Evolutionary conservation across 495 filamentous ascomycete species (phyloP).

Genomic region (Talaromyces wortmannii): DNA sequence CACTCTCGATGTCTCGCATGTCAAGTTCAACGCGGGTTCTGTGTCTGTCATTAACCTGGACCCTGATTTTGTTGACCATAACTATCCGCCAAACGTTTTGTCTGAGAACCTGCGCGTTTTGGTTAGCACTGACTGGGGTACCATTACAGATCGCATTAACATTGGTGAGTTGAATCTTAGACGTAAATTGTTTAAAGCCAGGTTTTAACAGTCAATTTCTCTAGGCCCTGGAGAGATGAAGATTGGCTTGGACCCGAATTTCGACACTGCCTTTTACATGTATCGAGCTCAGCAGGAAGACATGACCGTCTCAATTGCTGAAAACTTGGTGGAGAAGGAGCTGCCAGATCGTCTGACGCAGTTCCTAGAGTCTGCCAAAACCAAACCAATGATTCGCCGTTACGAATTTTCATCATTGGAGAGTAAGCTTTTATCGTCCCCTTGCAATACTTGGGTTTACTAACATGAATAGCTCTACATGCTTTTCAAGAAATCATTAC

Average conservation of each 20-base stretch:
- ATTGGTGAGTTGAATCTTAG: slow-evolving; percentile 34
- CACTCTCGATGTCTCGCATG: slow-evolving; percentile 20
- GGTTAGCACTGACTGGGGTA: slow-evolving; percentile 58
- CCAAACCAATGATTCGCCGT: slow-evolving; percentile 32
- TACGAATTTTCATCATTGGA: slow-evolving; percentile 34
- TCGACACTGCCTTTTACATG: slow-evolving; percentile 53
- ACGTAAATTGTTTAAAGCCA: background rate
- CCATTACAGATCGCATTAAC: slow-evolving; percentile 67
- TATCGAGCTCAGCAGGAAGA: slow-evolving; percentile 60
- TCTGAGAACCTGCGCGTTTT: slow-evolving; percentile 66
- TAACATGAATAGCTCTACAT: slow-evolving; percentile 56
- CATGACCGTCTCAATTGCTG: slow-evolving; percentile 59
- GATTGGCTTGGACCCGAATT: slow-evolving; percentile 51
- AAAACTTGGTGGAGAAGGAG: slow-evolving; percentile 53
- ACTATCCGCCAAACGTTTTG: slow-evolving; percentile 50
- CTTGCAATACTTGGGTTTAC: slow-evolving; percentile 12
- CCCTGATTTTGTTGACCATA: slow-evolving; percentile 29
- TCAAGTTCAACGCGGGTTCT: slow-evolving; percentile 34
- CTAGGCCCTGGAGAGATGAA: slow-evolving; percentile 62
- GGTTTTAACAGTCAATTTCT: slow-evolving; percentile 1
- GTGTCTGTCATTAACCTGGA: slow-evolving; percentile 49
- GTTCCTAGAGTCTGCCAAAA: slow-evolving; percentile 39
- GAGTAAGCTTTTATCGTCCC: slow-evolving; percentile 15
- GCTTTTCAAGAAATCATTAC: slow-evolving; percentile 70
- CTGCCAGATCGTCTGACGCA: slow-evolving; percentile 44